Evolutionary conservation across 768 basidiomycete species (phyloP).

Genomic region (Suillus brevipes): DNA sequence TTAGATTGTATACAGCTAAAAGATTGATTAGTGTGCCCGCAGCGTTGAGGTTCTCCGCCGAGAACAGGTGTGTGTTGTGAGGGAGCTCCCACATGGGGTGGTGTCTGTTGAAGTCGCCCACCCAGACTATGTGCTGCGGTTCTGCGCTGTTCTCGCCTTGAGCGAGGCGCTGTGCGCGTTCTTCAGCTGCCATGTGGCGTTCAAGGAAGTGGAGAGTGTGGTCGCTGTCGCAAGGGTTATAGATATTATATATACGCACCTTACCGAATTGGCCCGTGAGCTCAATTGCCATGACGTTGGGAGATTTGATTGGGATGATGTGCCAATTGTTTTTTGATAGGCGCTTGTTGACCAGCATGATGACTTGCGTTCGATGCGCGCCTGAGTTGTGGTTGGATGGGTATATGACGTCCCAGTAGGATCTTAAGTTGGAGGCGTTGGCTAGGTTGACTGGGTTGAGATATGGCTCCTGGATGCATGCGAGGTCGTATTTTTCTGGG

Average conservation of each 20-base stretch:
- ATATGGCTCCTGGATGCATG: slow-evolving; percentile 41
- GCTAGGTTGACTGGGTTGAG: slow-evolving; percentile 18
- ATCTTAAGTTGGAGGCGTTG: slow-evolving; percentile 10
- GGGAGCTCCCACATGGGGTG: too few species aligned
- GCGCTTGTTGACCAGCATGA: background rate
- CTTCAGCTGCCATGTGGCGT: too few species aligned
- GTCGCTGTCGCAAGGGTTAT: background rate
- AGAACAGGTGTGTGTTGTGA: too few species aligned
- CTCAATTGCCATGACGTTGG: background rate
- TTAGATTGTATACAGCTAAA: too few species aligned
- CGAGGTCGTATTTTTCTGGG: slow-evolving; percentile 22
- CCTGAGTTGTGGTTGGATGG: background rate
- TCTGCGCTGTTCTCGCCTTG: too few species aligned
- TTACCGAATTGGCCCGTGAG: background rate
- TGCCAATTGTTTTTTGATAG: background rate
- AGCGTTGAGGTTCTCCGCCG: too few species aligned
- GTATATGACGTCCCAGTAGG: slow-evolving; percentile 23
- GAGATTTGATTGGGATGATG: background rate
- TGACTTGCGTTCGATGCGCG: accelerated
- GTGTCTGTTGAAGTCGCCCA: too few species aligned
- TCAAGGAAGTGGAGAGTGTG: too few species aligned
- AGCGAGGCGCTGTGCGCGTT: too few species aligned
- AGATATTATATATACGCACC: background rate
- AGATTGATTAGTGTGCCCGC: too few species aligned
- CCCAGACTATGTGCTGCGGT: too few species aligned